Evolutionary conservation across 495 filamentous ascomycete genomes (phyloP), one percentile per base, ranked within the genome.

Genomic region (Hypoxylon trugodes): DNA sequence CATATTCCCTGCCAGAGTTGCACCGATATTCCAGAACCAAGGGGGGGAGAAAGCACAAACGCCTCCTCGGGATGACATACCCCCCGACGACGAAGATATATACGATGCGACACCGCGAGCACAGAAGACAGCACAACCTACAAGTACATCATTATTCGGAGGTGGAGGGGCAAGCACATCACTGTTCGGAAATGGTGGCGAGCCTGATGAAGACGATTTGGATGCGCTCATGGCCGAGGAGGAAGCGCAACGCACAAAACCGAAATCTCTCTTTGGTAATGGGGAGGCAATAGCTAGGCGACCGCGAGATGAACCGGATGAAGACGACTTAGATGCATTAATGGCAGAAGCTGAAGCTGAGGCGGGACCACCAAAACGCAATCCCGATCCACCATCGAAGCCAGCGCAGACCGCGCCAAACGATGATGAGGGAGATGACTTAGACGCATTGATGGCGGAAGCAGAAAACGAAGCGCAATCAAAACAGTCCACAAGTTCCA

Each of bases 291-390:
- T 43, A 6, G 36, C 57, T 2, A 18, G n/a, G 1, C 51, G 28
- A 16, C 40, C 25, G 15, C 36, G 58, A 9, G 63, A 68, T 16
- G 75, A 69, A 10, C 72, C 76, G 6, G 74, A 76, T 12, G 78
- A 82, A 9, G 82, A 84, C 40, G 81, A 84, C 15, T 62, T 84
- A n/a, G 82, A 84, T 47, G 81, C 80, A 2, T 54, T 85, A 38
- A 73, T 84, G 71, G 82, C 80, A 2, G 79, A 82, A 58, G 69
- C 69, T 6, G 81, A 81, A 54, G 72, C 73, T 7, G 61, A 70
- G 37, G 21, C 54, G 10, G 42, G 33, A 35, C 33, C 69, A 5
- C 45, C 35, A 5, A 49, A 13, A 1, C 36, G 64, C 18, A 10
- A 54, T 9, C 22, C 26, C 6, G 53, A 41, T 10, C 6, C 9